phyloP scores from a whole-genome alignment of 495 filamentous ascomycete species.

The Oleoguttula mirabilis region DNA sequence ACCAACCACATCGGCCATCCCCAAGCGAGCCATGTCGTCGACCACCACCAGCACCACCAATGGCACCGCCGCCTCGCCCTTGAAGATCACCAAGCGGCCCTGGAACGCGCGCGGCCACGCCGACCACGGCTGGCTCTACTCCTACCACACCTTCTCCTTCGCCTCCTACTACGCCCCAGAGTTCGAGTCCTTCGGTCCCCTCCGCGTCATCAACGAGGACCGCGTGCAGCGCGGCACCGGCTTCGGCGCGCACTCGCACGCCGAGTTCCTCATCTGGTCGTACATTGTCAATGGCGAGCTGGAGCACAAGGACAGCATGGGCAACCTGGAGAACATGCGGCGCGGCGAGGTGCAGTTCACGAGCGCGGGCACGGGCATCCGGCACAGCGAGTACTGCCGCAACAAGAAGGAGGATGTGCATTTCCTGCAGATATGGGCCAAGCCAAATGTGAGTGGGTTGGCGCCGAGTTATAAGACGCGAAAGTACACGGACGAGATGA shows the following conservation, averaged over 20 bases:
- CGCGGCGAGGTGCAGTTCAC: conserved; percentile 77
- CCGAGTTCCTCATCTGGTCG: conserved; percentile 72
- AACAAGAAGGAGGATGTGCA: conserved; percentile 51
- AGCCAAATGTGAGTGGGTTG: conserved; percentile 56
- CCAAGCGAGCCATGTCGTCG: conserved; percentile 23
- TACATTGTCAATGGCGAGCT: conserved; percentile 71
- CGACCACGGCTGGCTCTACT: conserved; percentile 75
- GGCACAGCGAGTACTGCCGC: conserved; percentile 67
- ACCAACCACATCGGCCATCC: conserved; percentile 6
- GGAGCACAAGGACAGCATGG: conserved; percentile 70
- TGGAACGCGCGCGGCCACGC: conserved; percentile 52
- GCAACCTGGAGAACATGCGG: conserved; percentile 58
- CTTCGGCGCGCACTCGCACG: conserved; percentile 70
- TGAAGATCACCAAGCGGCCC: conserved; percentile 31
- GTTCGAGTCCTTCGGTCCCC: conserved; percentile 51
- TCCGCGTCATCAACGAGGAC: conserved; percentile 77
- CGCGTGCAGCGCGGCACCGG: conserved; percentile 54
- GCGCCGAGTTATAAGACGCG: conserved; percentile 58
- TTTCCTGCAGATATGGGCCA: conserved; percentile 73
- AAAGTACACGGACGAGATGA: conserved; percentile 54
- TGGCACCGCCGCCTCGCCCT: conserved; percentile 13
- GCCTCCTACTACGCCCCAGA: conserved; percentile 57
- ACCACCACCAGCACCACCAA: conserved; percentile 13
- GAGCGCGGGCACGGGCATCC: conserved; percentile 63
- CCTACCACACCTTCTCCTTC: conserved; percentile 73